phyloP scores from a whole-genome alignment of 768 basidiomycete species.

The Tricholoma hemisulphureum region DNA sequence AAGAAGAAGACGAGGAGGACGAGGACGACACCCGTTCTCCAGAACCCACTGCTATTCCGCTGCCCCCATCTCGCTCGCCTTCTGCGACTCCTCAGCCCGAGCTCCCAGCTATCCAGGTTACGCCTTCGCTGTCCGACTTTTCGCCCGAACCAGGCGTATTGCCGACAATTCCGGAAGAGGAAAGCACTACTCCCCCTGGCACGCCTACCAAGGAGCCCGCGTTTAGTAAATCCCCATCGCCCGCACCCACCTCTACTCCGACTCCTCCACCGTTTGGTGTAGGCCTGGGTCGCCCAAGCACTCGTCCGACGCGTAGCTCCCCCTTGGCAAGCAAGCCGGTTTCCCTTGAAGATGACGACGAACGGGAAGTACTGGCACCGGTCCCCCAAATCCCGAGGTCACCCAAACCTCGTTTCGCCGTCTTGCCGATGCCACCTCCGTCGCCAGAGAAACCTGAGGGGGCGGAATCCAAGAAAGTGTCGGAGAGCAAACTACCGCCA shows the following conservation, averaged over 20 bases:
- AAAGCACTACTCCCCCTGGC: slow-evolving; percentile 61
- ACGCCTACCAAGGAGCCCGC: slow-evolving; percentile 48
- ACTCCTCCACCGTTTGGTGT: slow-evolving; percentile 36
- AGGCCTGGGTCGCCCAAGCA: slow-evolving; percentile 55
- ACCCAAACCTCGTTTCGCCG: slow-evolving; percentile 38
- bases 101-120: slow-evolving; percentile 39
- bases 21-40: slow-evolving; percentile 27
- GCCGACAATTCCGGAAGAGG: slow-evolving; percentile 35
- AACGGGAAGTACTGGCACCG: slow-evolving; percentile 30
- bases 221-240: background rate
- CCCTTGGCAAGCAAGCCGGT: slow-evolving; percentile 61
- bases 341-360: slow-evolving; percentile 45
- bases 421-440: slow-evolving; percentile 19
- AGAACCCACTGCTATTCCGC: slow-evolving; percentile 36
- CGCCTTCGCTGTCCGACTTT: slow-evolving; percentile 33
- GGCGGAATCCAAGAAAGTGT: slow-evolving; percentile 20
- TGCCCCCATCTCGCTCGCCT: slow-evolving; percentile 47
- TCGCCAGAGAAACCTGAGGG: slow-evolving; percentile 23
- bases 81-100: slow-evolving; percentile 62
- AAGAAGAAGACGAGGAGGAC: too few species aligned
- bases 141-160: slow-evolving; percentile 22
- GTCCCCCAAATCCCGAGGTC: slow-evolving; percentile 36
- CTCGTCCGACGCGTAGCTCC: slow-evolving; percentile 73
- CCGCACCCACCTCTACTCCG: slow-evolving; percentile 35
- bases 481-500: slow-evolving; percentile 16